Conservation (phyloP, 2,329 filamentous ascomycete genomes). For the Dactylonectria macrodidyma region DNA sequence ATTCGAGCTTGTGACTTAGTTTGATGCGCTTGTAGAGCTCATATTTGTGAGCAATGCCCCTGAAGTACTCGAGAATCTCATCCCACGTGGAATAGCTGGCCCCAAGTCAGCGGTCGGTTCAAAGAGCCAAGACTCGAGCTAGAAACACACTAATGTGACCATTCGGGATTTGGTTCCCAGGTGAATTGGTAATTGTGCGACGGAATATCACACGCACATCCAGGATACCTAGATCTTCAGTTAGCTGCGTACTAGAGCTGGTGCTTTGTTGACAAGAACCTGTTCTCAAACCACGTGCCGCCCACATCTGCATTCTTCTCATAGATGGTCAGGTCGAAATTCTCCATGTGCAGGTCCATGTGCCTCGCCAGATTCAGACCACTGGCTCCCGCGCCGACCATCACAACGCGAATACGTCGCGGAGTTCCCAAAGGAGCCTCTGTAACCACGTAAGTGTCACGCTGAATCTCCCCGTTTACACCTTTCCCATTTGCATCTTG, state of each 20-base stretch:
- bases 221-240: slow-evolving; percentile 17
- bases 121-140: no score
- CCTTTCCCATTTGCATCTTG: background rate
- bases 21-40: slow-evolving; percentile 15
- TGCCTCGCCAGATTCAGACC: slow-evolving; percentile 22
- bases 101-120: background rate
- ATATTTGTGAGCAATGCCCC: slow-evolving; percentile 8
- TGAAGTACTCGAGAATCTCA: slow-evolving; percentile 23
- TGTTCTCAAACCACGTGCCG: slow-evolving; percentile 30
- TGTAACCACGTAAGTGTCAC: background rate
- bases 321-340: slow-evolving; percentile 21
- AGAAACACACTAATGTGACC: slow-evolving; percentile 5
- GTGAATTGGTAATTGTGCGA: slow-evolving; percentile 32
- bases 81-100: slow-evolving; percentile 13
- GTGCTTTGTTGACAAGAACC: background rate
- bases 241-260: background rate
- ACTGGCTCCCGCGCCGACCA: slow-evolving; percentile 23
- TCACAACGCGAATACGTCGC: slow-evolving; percentile 1
- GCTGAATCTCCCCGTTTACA: background rate
- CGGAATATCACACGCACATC: slow-evolving; percentile 30
- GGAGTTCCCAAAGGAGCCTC: background rate
- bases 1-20: slow-evolving; percentile 4
- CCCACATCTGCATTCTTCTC: slow-evolving; percentile 30
- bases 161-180: slow-evolving; percentile 27
- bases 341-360: slow-evolving; percentile 16